Evolutionary conservation across 2,329 filamentous ascomycete species (phyloP), one percentile per base, ranked within the genome.

Genomic region (Colletotrichum chlorophyti): DNA sequence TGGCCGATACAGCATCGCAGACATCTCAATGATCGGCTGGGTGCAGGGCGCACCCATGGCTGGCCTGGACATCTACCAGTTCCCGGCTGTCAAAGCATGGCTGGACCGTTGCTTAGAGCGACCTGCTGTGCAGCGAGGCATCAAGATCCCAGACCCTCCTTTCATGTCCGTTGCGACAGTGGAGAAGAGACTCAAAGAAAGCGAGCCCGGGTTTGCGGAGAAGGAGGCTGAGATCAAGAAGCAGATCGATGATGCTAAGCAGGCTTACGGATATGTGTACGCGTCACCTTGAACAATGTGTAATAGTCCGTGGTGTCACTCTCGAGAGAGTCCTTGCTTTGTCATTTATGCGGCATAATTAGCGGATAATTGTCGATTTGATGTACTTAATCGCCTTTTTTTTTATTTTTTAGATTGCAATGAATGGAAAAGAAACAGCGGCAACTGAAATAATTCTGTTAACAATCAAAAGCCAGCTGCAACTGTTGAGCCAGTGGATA

Each of bases 1-100:
- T 23, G 82, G 85, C 63, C 84, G 82, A 66, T 86, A 80, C 72
- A 85, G 81, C 65, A 86, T 89, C 54, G 90, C 86, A 1, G 91
- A 94, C 73, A 91, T 94, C 53, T 82, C 88, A 26, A 79, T 87
- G 58, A 84, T 89, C 68, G 88, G 88, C 34, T 93, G 91, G 91
- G 79, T 87, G 46, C 42, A 71, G 73, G 2, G 78, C 61, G 3
- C 83, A 1, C 75, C 77, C 14, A 85, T 88, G 79, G 77, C 82
- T 0, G 88, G 88, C 17, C 65, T 91, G 24, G 83, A 91, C 47
- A 79, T 90, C 5, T 74, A 80, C 2, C 79, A 85, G 61, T 92
- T 91, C 73, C 87, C 87, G 11, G 75, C 83, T 49, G 71, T 92
- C 54, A 81, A 85, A 69, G 82, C 81, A 4, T 92, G 90, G 90